Base-by-base conservation (phyloP, 345 rosid genomes). In the Angophora floribunda region DNA sequence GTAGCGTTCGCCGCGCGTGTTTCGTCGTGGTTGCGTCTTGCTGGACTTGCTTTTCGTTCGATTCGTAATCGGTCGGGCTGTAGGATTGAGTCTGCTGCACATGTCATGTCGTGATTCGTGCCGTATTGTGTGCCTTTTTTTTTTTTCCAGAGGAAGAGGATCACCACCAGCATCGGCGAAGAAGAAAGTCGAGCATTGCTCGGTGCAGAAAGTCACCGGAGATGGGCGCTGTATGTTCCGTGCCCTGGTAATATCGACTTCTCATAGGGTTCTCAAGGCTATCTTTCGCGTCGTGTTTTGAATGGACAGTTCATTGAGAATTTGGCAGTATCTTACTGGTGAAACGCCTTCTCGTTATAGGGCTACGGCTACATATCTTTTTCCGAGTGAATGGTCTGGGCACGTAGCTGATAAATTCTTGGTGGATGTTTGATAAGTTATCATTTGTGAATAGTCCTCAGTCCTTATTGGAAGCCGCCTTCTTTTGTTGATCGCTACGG, bases 201-300 rank as follows among this genome's bases (percentile, higher is more conserved):
- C 96, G 5, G 96, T 97, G 61, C 95, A 94, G 85, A 95, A 92
- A 91, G 94, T 97, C 82, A 93, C 95, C 41, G 99, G 99, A 4
- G 98, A 96, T 87, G 99, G 99, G 9, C 96, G 99, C 86, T 97
- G 99, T 90, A 90, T 97, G 16, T 97, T 97, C 89, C 96, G 99
- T 88, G 97, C 98, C 28, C 87, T 97, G 98, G 99, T 97, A 85
- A 85, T 80, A 19, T 8, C 22, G 41, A 67, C n/a, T 57, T 57
- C 78, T 67, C 67, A n/a, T 85, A 41, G 13, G 22, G 15, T 75
- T 75, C 9, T 75, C 26, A 6, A 0, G 84, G 84, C 50, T 86
- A 85, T 85, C 59, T 15, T 30, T 85, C 10, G 30, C 17, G 63
- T 13, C 1, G 9, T 52, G 45, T 10, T 51, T n/a, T 8, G 28